Conservation (phyloP, 768 basidiomycete species). For the Gymnopilus dilepis region DNA sequence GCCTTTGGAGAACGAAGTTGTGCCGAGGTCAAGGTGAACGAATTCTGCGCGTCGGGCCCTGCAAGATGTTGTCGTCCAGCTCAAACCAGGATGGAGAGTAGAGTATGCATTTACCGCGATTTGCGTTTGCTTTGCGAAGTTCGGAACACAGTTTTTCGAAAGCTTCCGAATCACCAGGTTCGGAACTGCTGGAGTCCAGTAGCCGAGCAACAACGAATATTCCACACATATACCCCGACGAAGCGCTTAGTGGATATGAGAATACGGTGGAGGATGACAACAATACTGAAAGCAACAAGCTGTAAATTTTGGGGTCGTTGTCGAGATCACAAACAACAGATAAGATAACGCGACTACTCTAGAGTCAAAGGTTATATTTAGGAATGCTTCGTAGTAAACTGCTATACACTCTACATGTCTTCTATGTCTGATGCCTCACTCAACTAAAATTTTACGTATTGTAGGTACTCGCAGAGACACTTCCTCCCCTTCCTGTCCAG, state of each 20-base stretch:
- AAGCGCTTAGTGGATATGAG: too few species aligned
- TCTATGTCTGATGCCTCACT: constrained; percentile 6
- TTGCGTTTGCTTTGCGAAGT: constrained; percentile 55
- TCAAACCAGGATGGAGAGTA: neutral
- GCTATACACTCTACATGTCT: constrained; percentile 21
- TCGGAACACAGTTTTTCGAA: constrained; percentile 15
- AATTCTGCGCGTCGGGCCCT: constrained; percentile 72
- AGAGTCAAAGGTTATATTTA: constrained; percentile 1
- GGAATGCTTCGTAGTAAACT: constrained; percentile 17
- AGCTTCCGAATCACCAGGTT: neutral
- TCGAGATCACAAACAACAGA: constrained; percentile 3
- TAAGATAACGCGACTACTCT: neutral
- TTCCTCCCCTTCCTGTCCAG: constrained; percentile 98
- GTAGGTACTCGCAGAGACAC: constrained; percentile 90
- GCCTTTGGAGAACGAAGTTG: too few species aligned
- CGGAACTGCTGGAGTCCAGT: constrained; percentile 16
- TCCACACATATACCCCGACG: constrained; percentile 63
- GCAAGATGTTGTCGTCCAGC: constrained; percentile 7
- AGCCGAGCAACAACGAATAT: constrained; percentile 58
- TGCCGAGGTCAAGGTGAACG: constrained; percentile 13
- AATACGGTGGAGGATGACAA: too few species aligned
- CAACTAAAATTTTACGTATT: constrained; percentile 42
- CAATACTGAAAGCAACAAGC: too few species aligned
- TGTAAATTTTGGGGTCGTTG: neutral
- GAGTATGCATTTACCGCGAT: constrained; percentile 51